Evolutionary conservation across 2,329 filamentous ascomycete species (phyloP), one percentile per base, ranked within the genome.

Genomic region (Trichoderma arundinaceum): DNA sequence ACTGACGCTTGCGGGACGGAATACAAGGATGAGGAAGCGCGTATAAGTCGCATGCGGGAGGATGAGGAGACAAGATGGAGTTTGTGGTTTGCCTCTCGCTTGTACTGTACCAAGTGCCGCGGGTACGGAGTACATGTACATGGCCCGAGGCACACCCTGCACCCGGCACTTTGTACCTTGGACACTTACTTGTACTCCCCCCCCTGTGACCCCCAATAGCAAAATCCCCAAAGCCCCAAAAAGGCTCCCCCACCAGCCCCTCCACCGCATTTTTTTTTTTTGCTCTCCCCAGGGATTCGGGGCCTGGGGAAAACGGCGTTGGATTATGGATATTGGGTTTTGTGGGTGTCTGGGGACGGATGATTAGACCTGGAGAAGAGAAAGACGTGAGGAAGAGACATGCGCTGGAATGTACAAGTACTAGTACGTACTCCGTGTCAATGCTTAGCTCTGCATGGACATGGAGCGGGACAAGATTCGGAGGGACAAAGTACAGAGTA

Each of bases 151-250:
- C 22, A 28, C 22, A 28, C 22, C 22, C 15, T 32, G 35, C 57
- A 51, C 46, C 57, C 57, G 57, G 57, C 57, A 49, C 17, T 60
- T 32, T 49, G 35, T 60, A 60, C 43, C 57, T 39, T n/a, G 22
- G 19, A 60, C 44, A 28, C 8, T 28, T 28, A n/a, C 17, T 10
- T 22, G 33, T 15, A 38, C 17, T 9, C 38, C 35, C 57, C 41
- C 56, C 44, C 48, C 28, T 28, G 22, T 60, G 57, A 60, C 57
- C 57, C 41, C 57, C 57, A 60, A 59, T 32, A 49, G 19, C 22
- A 4, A 3, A 54, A 19, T 48, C 35, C 35, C 7, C 3, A 38
- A 10, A 38, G 22, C 33, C 52, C 52, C 19, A 56, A 41, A 54
- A 10, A 19, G 19, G 51, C 49, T 52, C 38, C 52, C 52, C 49